Evolutionary conservation across 805 yeast genomes (phyloP), one percentile per base, ranked within the genome.

Genomic region (Myxozyma lipomycoides): DNA sequence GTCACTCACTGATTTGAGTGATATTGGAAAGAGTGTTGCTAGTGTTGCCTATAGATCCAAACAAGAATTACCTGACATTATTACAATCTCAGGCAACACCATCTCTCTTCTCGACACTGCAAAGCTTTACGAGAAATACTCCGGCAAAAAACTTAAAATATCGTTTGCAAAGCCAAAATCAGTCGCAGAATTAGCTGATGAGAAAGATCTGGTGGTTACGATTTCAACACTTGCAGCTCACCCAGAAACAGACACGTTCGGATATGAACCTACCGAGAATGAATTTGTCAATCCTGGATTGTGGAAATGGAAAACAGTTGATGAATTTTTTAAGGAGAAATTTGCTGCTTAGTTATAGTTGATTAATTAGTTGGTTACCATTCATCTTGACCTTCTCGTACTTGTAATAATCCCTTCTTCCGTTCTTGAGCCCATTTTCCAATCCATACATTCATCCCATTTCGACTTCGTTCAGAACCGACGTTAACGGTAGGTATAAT

Each of bases 401-500:
- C 18, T 25, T 6, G 7, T 12, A 40, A 35, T 18, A 40, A 25
- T 24, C 58, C 55, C n/a, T 15, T 17, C 40, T 42, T 43, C 25
- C 48, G 32, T 26, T 52, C 30, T 21, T 41, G 39, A 9, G 34
- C 39, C 56, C 56, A 56, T 30, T 35, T 40, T 19, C 48, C 52
- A 32, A 57, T 46, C 64, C 64, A 61, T 25, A 32, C 46, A 7
- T 49, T 45, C 63, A 61, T 61, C 37, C 24, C 24, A 24, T 28
- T 56, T 18, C 63, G 46, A 10, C 52, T 35, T 36, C 37, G 55
- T 53, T 22, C 47, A 37, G 48, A 55, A 22, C 54, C 56, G 40
- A 41, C 61, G 36, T 66, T 63, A 3, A 91, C 98, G 0, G 98
- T 93, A 0, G 97, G 93, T 6, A 89, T 79, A 12, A 87, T 76